Evolutionary conservation across 352 stramenopile genomes (phyloP), one percentile per base, ranked within the genome.

Genomic region (Globisporangium nodosum): DNA sequence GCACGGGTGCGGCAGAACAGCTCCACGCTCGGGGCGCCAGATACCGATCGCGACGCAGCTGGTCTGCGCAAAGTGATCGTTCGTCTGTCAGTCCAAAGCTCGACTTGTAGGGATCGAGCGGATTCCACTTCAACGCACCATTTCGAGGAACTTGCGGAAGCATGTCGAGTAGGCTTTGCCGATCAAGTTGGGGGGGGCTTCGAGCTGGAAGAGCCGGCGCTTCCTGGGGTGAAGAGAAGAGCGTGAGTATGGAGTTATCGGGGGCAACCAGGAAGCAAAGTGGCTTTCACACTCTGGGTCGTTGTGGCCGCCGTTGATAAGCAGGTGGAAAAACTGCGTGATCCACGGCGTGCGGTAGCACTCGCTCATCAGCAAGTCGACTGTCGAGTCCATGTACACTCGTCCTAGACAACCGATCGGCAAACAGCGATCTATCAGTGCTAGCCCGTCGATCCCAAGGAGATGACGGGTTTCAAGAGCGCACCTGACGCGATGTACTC

Each of bases 271-370:
- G 37, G 8, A 2, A 16, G 37, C 2, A 15, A 15, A 53, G n/a
- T 24, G 18, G 13, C 3, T 16, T 7, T 46, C 78, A 47, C 68
- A 92, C 82, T 87, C 65, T 3, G 66, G 62, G 15, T 92, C 82
- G 43, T 79, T 65, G 39, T 73, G 61, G 54, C 61, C 76, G 51
- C 78, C 82, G 60, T 85, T 83, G 49, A 90, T 71, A 30, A 92
- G 66, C 3, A 87, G 33, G 40, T 87, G 70, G 5, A 92, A 54
- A 33, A 90, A 85, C 59, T 80, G 73, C 1, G 71, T 81, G 71
- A 90, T 83, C 71, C 77, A 88, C 18, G 78, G 76, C 33, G 88
- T 90, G 31, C 78, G 73, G 33, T 92, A 92, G 52, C 80, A 87
- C 56, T 92, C 82, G 49, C 80, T 92, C 68, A 92, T 71, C 5